A percentile compares a stretch with the other conserved stretches of the same genome.
These are phyloP conservation scores for Astrothelium subdiscretum DNA, from an alignment of 495 filamentous ascomycete species.

Conservation along the genomic window DNA sequence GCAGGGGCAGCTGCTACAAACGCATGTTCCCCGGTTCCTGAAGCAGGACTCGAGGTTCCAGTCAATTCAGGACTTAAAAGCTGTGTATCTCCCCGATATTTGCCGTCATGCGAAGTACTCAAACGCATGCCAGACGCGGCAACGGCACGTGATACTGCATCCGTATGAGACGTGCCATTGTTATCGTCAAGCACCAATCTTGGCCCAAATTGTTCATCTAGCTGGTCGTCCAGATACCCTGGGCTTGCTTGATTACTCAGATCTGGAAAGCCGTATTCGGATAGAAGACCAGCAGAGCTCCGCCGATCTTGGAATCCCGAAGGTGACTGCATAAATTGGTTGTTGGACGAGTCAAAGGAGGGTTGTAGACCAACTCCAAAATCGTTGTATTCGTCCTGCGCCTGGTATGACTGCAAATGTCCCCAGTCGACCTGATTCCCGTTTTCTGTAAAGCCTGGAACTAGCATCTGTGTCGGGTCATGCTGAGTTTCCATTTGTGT, in stretches of 20 bases:
- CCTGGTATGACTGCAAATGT: not conserved
- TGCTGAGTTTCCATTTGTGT: not conserved
- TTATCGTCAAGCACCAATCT: not conserved
- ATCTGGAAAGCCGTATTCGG: not conserved
- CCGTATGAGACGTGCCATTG: not conserved
- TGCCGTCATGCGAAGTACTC: not conserved
- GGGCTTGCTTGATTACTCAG: not conserved
- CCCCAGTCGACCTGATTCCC: not conserved
- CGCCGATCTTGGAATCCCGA: not conserved
- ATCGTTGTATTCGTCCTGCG: not conserved
- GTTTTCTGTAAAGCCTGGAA: not conserved
- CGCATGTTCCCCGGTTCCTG: not conserved
- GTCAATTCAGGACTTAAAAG: not conserved
- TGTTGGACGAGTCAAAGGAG: not conserved
- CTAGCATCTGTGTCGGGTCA: not conserved
- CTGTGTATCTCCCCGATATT: not conserved
- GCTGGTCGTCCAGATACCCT: not conserved
- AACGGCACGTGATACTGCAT: not conserved
- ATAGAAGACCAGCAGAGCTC: not conserved
- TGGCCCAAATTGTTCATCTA: not conserved
- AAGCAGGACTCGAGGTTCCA: not conserved
- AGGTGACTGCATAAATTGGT: not conserved
- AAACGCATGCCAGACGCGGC: not conserved
- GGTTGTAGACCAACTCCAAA: not conserved
- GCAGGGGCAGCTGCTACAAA: not conserved